Base-by-base conservation (phyloP, 2,329 filamentous ascomycete genomes). In the Trichoderma aggressivum region DNA sequence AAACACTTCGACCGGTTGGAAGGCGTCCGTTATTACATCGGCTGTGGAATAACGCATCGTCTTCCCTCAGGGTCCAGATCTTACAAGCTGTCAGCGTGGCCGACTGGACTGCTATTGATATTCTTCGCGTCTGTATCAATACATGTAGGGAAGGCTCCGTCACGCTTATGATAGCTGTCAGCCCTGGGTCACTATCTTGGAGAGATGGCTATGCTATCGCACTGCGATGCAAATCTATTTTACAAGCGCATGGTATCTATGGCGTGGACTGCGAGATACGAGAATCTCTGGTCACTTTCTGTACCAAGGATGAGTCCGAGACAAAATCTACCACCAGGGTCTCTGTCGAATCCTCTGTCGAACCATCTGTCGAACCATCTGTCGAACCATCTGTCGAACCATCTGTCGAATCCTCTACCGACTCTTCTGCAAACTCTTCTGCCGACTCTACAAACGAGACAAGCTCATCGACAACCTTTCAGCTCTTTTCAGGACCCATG, bases 231-330 rank as follows among this genome's bases (percentile, higher is more conserved):
- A 56, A 66, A 28, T 34, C n/a, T 11, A 66, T 58, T 39, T 10
- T 66, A 5, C 32, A 30, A 21, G 11, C 7, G 6, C 32, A 66
- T 21, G 21, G 18, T n/a, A 56, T 70, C 43, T 10, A 43, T 47
- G 10, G 21, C n/a, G n/a, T 70, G n/a, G 14, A 69, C 36, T 69
- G 67, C 24, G 67, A 70, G 30, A 63, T 70, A 28, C 58, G 58
- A 2, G 67, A 70, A 56, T 63, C 36, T 10, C 5, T 56, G 30
- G 58, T 70, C 14, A 32, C 30, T 8, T 50, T 55, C 7, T 63
- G 39, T 12, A 24, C 24, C 5, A 18, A 50, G 11, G 11, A 18
- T 8, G 0, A 12, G 7, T 28, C 55, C n/a, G 39, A 43, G 39
- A 43, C 39, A 5, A 43, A 7, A n/a, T n/a, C 39, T 43, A 18